Percentiles rank a stretch among this genome's conserved stretches.
Conservation (phyloP, 73 alveolate genomes). For the Blepharisma stoltei region DNA sequence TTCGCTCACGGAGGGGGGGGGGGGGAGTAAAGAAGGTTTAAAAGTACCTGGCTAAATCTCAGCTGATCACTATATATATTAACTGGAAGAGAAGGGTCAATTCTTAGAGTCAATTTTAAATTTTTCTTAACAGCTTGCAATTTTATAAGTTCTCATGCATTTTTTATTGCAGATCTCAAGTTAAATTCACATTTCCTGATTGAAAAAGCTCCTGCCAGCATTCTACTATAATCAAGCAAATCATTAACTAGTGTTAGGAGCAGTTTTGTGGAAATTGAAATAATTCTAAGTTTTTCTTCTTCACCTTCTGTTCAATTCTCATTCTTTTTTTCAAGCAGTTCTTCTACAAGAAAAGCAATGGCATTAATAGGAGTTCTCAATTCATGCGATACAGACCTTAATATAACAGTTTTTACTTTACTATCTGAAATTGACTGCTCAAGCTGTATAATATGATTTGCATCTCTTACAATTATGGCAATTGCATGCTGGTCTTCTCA, state of each 20-base stretch:
- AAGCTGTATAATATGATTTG: no score
- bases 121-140: constrained; percentile 35
- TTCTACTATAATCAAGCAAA: constrained; percentile 36
- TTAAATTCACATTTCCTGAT: background rate
- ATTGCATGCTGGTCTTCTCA: no score
- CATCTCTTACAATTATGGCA: no score
- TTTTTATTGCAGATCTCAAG: constrained; percentile 17
- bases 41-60: constrained; percentile 39
- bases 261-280: constrained; percentile 26
- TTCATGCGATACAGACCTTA: constrained; percentile 32
- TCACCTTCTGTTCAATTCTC: background rate
- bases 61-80: constrained; percentile 31
- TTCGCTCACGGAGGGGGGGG: no score
- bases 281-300: constrained; percentile 14
- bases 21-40: constrained; percentile 45
- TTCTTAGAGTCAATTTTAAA: constrained; percentile 12
- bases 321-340: background rate
- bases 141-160: constrained; percentile 14
- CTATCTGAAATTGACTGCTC: no score
- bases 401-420: constrained; percentile 12
- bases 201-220: constrained; percentile 30
- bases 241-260: constrained; percentile 37
- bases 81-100: constrained; percentile 2
- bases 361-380: constrained; percentile 18
- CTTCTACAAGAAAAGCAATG: constrained; percentile 8